These are phyloP conservation scores for Russula vinacea DNA, from an alignment of 768 basidiomycete genomes.

Conservation along the genomic window DNA sequence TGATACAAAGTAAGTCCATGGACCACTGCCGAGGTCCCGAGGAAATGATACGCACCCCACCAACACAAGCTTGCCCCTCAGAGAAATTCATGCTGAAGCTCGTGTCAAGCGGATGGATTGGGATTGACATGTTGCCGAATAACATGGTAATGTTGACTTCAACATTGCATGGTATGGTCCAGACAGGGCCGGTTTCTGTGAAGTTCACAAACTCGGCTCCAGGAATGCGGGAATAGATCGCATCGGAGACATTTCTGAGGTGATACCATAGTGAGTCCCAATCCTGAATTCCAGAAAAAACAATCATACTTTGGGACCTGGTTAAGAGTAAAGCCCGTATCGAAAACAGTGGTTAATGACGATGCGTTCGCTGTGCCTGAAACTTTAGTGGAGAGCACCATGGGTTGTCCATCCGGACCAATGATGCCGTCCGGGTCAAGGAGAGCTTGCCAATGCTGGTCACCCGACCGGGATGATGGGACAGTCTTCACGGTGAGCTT, in stretches of 20 bases:
- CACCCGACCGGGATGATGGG: constrained; percentile 35
- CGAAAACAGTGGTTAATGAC: constrained; percentile 59
- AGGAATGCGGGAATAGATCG: constrained; percentile 55
- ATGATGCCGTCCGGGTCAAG: constrained; percentile 61
- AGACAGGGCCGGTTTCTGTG: constrained; percentile 45
- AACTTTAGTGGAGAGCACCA: constrained; percentile 48
- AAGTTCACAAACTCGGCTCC: constrained; percentile 49
- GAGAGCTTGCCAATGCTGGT: constrained; percentile 65
- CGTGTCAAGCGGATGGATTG: constrained; percentile 66
- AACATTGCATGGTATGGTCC: constrained; percentile 60
- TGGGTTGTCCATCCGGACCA: constrained; percentile 55
- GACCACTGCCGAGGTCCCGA: background rate
- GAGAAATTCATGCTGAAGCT: constrained; percentile 32
- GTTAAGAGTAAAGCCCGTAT: constrained; percentile 67
- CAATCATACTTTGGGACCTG: constrained; percentile 51
- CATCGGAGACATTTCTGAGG: constrained; percentile 50
- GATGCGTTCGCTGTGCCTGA: constrained; percentile 39
- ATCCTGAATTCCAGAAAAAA: constrained; percentile 15
- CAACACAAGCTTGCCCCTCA: constrained; percentile 39
- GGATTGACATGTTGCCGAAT: constrained; percentile 54
- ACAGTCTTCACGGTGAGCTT: constrained; percentile 48
- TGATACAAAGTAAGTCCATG: constrained; percentile 32
- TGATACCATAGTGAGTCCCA: constrained; percentile 16
- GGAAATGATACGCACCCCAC: constrained; percentile 42
- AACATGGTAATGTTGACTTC: constrained; percentile 64